Base-by-base conservation (phyloP, 805 yeast species). In the Maudiozyma bulderi region DNA sequence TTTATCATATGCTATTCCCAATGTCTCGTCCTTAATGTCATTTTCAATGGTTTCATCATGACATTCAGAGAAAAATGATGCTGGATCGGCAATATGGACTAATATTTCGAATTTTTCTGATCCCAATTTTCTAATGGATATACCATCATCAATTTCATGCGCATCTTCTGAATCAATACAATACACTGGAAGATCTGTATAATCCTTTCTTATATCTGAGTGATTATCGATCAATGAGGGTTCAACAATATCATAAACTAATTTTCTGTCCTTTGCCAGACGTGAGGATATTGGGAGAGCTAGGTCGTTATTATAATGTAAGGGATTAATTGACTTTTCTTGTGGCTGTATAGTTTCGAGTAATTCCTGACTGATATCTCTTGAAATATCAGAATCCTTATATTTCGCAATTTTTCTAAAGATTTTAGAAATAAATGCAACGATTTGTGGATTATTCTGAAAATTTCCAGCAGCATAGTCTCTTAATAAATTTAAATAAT, bases 71-170 rank as follows among this genome's bases (percentile, higher is more conserved):
- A 86, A 64, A 53, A 74, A 77, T 0, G 96, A 82, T 0, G 87
- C 73, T 0, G 97, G 97, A 62, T 91, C 89, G 1, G 98, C 97
- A 53, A 91, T 78, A 62, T 85, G 95, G 1, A 88, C 73, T 32
- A 82, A 76, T 5, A 90, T 55, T 8, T 70, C 67, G 55, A 68
- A 77, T 11, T 59, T 59, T 3, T 64, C 61, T 0, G 62, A 54
- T 0, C 58, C 56, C 3, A 60, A 47, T 3, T 52, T 53, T 42
- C 69, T 70, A 15, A 91, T 70, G 1, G 96, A 79, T 30, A 91
- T 73, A 44, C 97, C 99, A 66, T 91, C 99, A 65, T 91, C 99
- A 51, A 93, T 84, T 64, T 93, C 98, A 55, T 84, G 83, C 0
- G 98, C 95, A 40, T 73, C 74, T 3, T 71, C 77, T 3, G 83